Conservation (phyloP, 2,329 filamentous ascomycete genomes). For the Bipolaris victoriae region DNA sequence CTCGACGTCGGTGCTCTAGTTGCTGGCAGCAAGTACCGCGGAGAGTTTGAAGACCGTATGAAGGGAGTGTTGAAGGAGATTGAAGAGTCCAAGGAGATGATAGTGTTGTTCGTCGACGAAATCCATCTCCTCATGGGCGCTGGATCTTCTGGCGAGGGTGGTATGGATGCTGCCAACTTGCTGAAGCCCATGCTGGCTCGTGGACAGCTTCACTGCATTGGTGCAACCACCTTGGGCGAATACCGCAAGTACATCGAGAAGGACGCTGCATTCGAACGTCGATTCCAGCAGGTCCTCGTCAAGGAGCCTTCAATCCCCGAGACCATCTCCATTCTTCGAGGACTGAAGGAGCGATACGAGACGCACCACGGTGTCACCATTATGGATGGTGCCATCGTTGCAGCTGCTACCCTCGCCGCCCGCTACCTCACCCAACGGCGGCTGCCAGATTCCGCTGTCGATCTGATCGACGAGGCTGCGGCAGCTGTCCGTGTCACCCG, state of each 20-base stretch:
- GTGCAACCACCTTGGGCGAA: conserved; percentile 91
- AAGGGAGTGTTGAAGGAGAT: conserved; percentile 99
- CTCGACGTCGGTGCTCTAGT: conserved; percentile 95
- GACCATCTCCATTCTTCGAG: conserved; percentile 97
- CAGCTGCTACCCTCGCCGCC: conserved; percentile 87
- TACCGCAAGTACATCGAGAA: conserved; percentile 99
- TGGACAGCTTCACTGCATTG: conserved; percentile 96
- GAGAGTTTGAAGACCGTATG: conserved; percentile 99
- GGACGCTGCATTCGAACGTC: conserved; percentile 95
- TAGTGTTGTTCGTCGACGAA: conserved; percentile 97
- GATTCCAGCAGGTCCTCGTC: conserved; percentile 97
- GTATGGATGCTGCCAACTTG: conserved; percentile 98
- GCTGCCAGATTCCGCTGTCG: conserved; percentile 94
- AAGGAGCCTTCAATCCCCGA: conserved; percentile 90
- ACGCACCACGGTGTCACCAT: conserved; percentile 98
- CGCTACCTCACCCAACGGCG: conserved; percentile 90
- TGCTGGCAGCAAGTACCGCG: conserved; percentile 96
- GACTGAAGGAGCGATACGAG: conserved; percentile 97
- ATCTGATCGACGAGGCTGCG: conserved; percentile 93
- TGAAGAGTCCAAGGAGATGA: conserved; percentile 90
- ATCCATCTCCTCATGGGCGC: conserved; percentile 99
- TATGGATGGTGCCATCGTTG: conserved; percentile 88
- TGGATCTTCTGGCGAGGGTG: conserved; percentile 90
- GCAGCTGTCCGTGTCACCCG: conserved; percentile 94
- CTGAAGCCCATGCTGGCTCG: conserved; percentile 98